Percentiles rank a stretch among this genome's conserved stretches.
phyloP scores from a whole-genome alignment of 176 grass and related monocot genomes.

The Rhynchospora tenuis region DNA sequence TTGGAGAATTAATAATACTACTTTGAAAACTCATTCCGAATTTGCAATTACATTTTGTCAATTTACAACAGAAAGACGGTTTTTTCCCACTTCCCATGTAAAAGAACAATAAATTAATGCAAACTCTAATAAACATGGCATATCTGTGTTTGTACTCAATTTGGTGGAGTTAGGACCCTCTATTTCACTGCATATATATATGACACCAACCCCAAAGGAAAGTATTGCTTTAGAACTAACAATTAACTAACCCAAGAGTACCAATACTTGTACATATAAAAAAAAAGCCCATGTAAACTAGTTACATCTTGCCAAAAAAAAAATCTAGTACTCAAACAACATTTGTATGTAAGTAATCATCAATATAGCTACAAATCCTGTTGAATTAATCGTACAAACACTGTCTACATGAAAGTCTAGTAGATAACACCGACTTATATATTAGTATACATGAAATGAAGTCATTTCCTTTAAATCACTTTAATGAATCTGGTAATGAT shows the following conservation, averaged over 20 bases:
- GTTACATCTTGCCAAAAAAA: neutral
- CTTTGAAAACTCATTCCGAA: neutral
- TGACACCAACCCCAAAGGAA: neutral
- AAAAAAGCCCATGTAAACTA: neutral
- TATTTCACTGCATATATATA: neutral
- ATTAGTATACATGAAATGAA: slow-evolving; percentile 13
- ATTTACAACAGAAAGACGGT: neutral
- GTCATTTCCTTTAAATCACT: slow-evolving; percentile 8
- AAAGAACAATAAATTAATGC: neutral
- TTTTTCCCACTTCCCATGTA: neutral
- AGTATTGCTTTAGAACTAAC: neutral
- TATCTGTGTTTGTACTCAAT: neutral
- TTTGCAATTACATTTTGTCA: neutral
- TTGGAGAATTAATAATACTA: no score
- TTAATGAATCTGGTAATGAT: neutral
- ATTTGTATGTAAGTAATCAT: neutral
- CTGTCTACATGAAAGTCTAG: neutral
- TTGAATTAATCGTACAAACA: slow-evolving; percentile 9
- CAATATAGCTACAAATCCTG: slow-evolving; percentile 19
- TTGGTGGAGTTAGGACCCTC: neutral
- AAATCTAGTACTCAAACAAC: slow-evolving; percentile 1
- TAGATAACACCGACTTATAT: neutral
- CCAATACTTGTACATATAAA: neutral
- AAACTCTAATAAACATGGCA: neutral
- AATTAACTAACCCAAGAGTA: neutral